Evolutionary conservation across 2,329 filamentous ascomycete genomes (phyloP).

Genomic region (Colletotrichum eremochloae): DNA sequence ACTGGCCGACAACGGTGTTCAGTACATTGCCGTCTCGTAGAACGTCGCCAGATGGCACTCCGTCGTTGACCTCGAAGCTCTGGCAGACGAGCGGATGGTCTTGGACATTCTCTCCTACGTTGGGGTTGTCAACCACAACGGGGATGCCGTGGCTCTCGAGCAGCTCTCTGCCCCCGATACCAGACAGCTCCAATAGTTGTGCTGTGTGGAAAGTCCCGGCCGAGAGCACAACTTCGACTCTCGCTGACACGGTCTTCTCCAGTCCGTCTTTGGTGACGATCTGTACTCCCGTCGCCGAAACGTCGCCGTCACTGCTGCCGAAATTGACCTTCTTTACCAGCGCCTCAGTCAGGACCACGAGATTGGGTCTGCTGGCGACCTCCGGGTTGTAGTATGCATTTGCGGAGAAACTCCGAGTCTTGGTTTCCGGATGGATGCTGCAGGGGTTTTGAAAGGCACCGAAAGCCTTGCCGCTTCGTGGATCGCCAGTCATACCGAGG

Average conservation of each 20-base stretch:
- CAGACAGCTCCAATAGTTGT: slow-evolving; percentile 58
- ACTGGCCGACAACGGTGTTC: slow-evolving; percentile 50
- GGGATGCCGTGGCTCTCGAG: slow-evolving; percentile 50
- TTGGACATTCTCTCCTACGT: slow-evolving; percentile 56
- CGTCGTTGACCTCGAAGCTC: slow-evolving; percentile 57
- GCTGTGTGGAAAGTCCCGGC: slow-evolving; percentile 58
- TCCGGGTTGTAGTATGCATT: slow-evolving; percentile 50
- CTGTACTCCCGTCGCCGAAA: slow-evolving; percentile 20
- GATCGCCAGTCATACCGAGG: slow-evolving; percentile 51
- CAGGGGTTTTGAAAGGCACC: slow-evolving; percentile 52
- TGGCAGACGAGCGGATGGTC: slow-evolving; percentile 57
- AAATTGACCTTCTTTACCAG: slow-evolving; percentile 26
- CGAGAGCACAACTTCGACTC: slow-evolving; percentile 57
- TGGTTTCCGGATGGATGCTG: slow-evolving; percentile 50
- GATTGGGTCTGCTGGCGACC: slow-evolving; percentile 41
- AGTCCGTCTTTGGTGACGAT: slow-evolving; percentile 28
- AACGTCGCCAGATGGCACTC: slow-evolving; percentile 53
- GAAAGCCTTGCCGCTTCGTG: slow-evolving; percentile 48
- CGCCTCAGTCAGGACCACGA: slow-evolving; percentile 45
- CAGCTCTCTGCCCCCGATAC: slow-evolving; percentile 52
- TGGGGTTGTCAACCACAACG: slow-evolving; percentile 50
- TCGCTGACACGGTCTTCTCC: slow-evolving; percentile 43
- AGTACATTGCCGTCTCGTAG: slow-evolving; percentile 52
- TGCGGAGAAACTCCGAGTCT: slow-evolving; percentile 50
- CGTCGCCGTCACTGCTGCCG: background rate